Evolutionary conservation across 2,329 filamentous ascomycete species (phyloP), one percentile per base, ranked within the genome.

Genomic region (Talaromyces sp.): DNA sequence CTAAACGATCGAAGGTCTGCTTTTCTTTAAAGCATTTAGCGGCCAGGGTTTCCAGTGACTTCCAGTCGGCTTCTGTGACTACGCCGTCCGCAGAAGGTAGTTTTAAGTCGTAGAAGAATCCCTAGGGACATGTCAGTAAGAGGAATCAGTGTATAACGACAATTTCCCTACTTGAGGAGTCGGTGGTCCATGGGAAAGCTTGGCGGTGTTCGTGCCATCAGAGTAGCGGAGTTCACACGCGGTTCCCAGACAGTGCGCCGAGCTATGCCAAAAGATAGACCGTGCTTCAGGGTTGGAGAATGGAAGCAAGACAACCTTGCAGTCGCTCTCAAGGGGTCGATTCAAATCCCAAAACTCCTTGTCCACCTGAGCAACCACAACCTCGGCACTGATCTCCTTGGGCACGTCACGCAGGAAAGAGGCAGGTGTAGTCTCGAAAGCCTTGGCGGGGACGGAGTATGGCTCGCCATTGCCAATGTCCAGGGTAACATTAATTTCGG

Each of bases 241-340:
- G 76, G 97, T 94, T 63, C 94, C 94, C n/a, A 99, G 84, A 60
- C 96, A 87, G 73, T 99, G 94, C 40, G 94, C 94, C 3, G n/a
- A 19, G 66, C 88, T 93, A 17, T 97, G 94, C 93, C 93, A 99
- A 78, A 97, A 99, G 51, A 97, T 93, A 72, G 90, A 90, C 78
- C 94, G 92, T 66, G 91, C 93, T 76, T 89, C 76, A 1, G 72
- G 68, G 72, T 88, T 78, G 46, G 91, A 86, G 65, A 97, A 99
- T 60, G 89, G 86, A 58, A 97, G 81, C 49, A 97, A 81, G 67
- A 92, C 88, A 24, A 99, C 82, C 64, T 85, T 88, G 78, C 90
- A 94, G 78, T 87, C 90, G 75, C 85, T 86, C 80, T 97, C 94
- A 32, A 99, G 77, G 4, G 93, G 93, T 49, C 94, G 82, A 68